Base-by-base conservation (phyloP, 1,139 yeast genomes). In the Blastobotrys proliferans region DNA sequence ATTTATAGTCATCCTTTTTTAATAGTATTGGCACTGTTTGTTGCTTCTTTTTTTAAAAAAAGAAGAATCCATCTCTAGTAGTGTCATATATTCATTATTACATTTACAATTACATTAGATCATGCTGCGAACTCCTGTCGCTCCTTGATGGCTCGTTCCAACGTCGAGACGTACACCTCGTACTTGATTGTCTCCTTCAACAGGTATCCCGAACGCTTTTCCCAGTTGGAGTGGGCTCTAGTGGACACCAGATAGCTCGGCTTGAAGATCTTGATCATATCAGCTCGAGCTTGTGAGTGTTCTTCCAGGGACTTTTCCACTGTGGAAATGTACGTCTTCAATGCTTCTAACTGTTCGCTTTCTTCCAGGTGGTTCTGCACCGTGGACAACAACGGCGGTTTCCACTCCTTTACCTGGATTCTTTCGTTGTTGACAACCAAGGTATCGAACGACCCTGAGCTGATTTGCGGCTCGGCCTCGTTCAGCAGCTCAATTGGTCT, bases 151-250 rank as follows among this genome's bases (percentile, higher is more conserved):
- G 64, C 65, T 28, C 51, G 37, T 34, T 51, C 49, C 38, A 64
- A 48, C 2, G 58, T 52, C 24, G 52, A 43, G 19, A 54, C 50
- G 44, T 65, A 64, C 8, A 55, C 48, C 13, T 52, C 54, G 46
- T 62, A 64, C 50, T 62, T 64, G 43, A 57, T 56, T 11, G 56
- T 51, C 49, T 64, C 67, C 24, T 52, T 51, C 38, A 57, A 49
- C 41, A 65, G 45, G 40, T 57, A 57, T 35, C 56, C 61, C 11
- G 58, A 54, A 37, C 57, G 53, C 35, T 51, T 51, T 35, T 62
- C 65, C 68, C 67, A 65, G 45, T 65, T 65, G 35, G 47, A 28
- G 38, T 53, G 53, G 1, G 63, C 67, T 9, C 61, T 53, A n/a
- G 56, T 43, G 6, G 53, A 48, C 18, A 60, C 59, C 13, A 55